Percentiles rank a stretch among this genome's conserved stretches.
Conservation (phyloP, 2,329 filamentous ascomycete genomes). For the Metarhizium sp. region DNA sequence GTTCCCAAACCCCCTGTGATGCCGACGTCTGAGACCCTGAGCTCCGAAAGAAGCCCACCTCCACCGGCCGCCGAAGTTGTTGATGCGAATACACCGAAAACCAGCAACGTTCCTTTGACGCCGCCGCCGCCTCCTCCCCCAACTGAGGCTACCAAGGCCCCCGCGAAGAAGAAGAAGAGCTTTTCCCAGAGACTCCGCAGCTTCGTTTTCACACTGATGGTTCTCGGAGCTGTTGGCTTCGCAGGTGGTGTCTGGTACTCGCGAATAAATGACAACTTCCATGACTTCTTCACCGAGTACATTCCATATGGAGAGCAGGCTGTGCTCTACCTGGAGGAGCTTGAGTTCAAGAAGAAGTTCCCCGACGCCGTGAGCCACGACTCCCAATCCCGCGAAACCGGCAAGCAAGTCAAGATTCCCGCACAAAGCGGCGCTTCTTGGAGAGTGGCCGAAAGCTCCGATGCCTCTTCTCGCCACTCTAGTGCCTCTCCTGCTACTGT, state of each 20-base stretch:
- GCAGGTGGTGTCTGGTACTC: conserved; percentile 88
- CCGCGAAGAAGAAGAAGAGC: conserved; percentile 42
- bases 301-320: conserved; percentile 89
- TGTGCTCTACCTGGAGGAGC: conserved; percentile 91
- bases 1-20: conserved; percentile 41
- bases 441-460: conserved; percentile 57
- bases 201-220: conserved; percentile 65
- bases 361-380: conserved; percentile 35
- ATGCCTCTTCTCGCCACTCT: conserved; percentile 49
- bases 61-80: conserved; percentile 26
- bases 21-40: conserved; percentile 44
- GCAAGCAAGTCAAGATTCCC: conserved; percentile 71
- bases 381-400: conserved; percentile 42
- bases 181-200: conserved; percentile 65
- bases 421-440: conserved; percentile 80
- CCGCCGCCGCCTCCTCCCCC: conserved; percentile 14
- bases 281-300: conserved; percentile 98
- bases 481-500: conserved; percentile 37
- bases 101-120: conserved; percentile 22
- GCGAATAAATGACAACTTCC: conserved; percentile 91
- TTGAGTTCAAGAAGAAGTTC: conserved; percentile 85
- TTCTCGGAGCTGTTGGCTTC: conserved; percentile 72
- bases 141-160: not conserved
- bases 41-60: conserved; percentile 34
- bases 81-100: conserved; percentile 6